phyloP scores from a whole-genome alignment of 768 basidiomycete genomes.

The Kwoniella bestiolae region DNA sequence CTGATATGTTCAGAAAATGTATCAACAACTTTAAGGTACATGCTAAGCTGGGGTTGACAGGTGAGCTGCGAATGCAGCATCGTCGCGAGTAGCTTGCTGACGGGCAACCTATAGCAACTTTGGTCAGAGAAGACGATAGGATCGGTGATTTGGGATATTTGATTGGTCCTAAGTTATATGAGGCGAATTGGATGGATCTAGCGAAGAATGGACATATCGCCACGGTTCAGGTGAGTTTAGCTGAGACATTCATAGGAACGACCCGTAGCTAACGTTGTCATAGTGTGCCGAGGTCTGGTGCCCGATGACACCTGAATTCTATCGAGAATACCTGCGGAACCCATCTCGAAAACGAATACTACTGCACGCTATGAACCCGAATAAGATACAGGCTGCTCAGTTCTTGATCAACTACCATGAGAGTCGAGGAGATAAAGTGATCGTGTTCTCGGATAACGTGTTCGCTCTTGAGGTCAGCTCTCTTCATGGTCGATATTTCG shows the following conservation, averaged over 20 bases:
- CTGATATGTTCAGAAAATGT: constrained; percentile 96
- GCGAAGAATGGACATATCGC: constrained; percentile 99
- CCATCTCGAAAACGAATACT: constrained; percentile 92
- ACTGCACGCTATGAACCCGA: constrained; percentile 99
- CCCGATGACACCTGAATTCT: constrained; percentile 99
- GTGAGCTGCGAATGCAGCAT: constrained; percentile 60
- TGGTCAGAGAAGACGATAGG: constrained; percentile 98
- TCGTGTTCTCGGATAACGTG: constrained; percentile 99
- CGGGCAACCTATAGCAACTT: constrained; percentile 68
- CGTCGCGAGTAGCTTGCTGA: constrained; percentile 4
- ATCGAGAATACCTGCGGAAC: constrained; percentile 85
- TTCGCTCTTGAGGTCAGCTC: constrained; percentile 83
- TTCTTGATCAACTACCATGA: constrained; percentile 99
- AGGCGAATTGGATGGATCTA: constrained; percentile 99
- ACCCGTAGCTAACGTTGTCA: background rate
- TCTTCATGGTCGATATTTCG: background rate
- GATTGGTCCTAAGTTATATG: constrained; percentile 98
- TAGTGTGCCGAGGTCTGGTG: constrained; percentile 99
- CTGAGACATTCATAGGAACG: too few relatives aligned
- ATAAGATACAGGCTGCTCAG: constrained; percentile 98
- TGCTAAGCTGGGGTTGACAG: constrained; percentile 95
- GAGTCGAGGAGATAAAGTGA: constrained; percentile 96
- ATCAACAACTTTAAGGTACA: constrained; percentile 99
- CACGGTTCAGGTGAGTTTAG: constrained; percentile 83
- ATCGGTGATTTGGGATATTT: constrained; percentile 98